These are phyloP conservation scores for Melanogaster broomeanus DNA, from an alignment of 768 basidiomycete genomes.

Conservation along the genomic window DNA sequence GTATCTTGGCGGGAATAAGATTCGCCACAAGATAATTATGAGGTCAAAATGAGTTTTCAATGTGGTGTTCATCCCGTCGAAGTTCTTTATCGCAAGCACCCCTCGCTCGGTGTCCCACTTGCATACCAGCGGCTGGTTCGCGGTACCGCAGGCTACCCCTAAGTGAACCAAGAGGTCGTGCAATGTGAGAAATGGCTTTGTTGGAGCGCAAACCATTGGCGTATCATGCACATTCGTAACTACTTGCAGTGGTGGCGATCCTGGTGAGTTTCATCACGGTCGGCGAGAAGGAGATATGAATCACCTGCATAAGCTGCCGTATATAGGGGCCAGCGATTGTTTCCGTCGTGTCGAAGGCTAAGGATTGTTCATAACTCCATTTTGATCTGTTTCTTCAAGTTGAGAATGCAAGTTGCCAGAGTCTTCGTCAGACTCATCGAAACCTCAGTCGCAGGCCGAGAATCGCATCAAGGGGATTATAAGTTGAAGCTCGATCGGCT, in stretches of 20 bases:
- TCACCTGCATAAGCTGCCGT: too few relatives aligned
- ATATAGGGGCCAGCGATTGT: too few relatives aligned
- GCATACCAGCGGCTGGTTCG: not conserved
- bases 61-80: constrained; percentile 3
- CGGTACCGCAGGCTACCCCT: not conserved
- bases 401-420: too few relatives aligned
- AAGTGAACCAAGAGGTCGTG: constrained; percentile 1
- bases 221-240: constrained; percentile 15
- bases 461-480: too few relatives aligned
- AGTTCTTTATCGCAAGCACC: not conserved
- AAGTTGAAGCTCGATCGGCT: too few relatives aligned
- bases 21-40: not conserved
- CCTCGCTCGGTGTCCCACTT: not conserved
- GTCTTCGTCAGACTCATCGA: too few relatives aligned
- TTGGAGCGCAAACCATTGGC: not conserved
- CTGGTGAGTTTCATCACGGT: not conserved
- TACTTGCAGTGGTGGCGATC: not conserved
- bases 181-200: not conserved
- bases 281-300: not conserved
- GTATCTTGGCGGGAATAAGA: not conserved
- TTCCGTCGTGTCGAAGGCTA: too few relatives aligned
- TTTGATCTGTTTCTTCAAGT: too few relatives aligned
- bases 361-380: too few relatives aligned
- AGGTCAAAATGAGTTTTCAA: not conserved
- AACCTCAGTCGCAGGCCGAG: too few relatives aligned